A percentile compares a stretch with the other conserved stretches of the same genome.
Evolutionary conservation across 352 stramenopile genomes (phyloP).

Genomic region (Phytophthora crassamura): DNA sequence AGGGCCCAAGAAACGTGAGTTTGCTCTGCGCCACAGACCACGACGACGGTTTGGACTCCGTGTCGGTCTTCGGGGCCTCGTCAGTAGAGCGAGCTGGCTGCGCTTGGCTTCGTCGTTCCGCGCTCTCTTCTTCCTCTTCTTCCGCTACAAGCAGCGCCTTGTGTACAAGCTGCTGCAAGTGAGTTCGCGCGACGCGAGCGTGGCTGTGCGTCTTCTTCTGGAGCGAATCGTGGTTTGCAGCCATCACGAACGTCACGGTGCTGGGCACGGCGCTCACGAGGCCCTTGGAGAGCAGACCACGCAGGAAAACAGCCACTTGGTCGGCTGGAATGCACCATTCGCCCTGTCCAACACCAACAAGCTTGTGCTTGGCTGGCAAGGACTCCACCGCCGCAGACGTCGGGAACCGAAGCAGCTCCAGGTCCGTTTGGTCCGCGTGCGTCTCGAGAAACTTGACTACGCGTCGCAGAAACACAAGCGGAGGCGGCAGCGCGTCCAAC

Average conservation of each 20-base stretch:
- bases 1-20: neutral
- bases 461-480: constrained; percentile 25
- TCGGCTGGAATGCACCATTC: constrained; percentile 40
- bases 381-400: constrained; percentile 14
- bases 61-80: neutral
- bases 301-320: constrained; percentile 31
- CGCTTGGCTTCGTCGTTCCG: neutral
- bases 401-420: constrained; percentile 34
- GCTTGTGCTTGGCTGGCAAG: constrained; percentile 11
- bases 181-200: constrained; percentile 19
- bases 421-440: neutral
- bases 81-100: neutral
- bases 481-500: neutral
- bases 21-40: constrained; percentile 11
- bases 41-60: constrained; percentile 13
- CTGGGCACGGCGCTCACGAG: constrained; percentile 40
- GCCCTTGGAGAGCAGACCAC: constrained; percentile 20
- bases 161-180: constrained; percentile 39
- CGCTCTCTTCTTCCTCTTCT: constrained; percentile 14
- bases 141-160: constrained; percentile 38
- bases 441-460: constrained; percentile 30
- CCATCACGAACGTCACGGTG: constrained; percentile 34
- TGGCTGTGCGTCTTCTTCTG: constrained; percentile 30
- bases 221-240: constrained; percentile 21
- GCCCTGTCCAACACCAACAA: neutral